A percentile compares a stretch with the other conserved stretches of the same genome.
phyloP scores from a whole-genome alignment of 768 basidiomycete species.

The Tulasnella sp. region DNA sequence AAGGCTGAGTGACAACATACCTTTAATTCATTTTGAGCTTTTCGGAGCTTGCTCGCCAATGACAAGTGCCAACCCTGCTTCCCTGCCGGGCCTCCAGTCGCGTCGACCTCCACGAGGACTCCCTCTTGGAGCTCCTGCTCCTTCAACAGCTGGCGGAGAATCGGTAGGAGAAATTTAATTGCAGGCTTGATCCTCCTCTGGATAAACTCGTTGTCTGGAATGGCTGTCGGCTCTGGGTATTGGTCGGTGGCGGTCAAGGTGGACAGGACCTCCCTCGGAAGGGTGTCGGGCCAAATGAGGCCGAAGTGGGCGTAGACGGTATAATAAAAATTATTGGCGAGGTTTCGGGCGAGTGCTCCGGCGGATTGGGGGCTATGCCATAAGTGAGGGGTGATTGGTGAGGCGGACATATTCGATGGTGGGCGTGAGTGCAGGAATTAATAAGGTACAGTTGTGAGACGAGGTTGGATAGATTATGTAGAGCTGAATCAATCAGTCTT shows the following conservation, averaged over 20 bases:
- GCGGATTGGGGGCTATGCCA: background rate
- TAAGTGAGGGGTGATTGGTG: background rate
- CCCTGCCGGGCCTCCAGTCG: background rate
- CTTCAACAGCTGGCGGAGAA: background rate
- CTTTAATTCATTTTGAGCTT: background rate
- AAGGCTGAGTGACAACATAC: background rate
- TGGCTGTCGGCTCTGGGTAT: background rate
- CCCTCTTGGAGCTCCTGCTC: background rate
- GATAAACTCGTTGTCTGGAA: background rate
- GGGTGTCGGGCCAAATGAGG: background rate
- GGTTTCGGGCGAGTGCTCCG: background rate
- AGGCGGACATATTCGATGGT: background rate
- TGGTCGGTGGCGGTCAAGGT: background rate
- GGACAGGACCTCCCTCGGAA: background rate
- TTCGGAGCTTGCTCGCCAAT: background rate
- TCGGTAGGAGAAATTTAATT: background rate
- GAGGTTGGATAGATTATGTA: background rate
- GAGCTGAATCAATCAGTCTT: conserved; percentile 5
- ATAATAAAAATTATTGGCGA: background rate
- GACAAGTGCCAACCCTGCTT: background rate
- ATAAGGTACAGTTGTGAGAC: background rate
- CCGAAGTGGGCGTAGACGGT: background rate
- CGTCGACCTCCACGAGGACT: background rate
- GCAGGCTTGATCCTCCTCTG: background rate
- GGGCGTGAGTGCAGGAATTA: background rate